phyloP scores from a whole-genome alignment of 192 early-diverging fungal genomes.

The Backusella liffmaniae region DNA sequence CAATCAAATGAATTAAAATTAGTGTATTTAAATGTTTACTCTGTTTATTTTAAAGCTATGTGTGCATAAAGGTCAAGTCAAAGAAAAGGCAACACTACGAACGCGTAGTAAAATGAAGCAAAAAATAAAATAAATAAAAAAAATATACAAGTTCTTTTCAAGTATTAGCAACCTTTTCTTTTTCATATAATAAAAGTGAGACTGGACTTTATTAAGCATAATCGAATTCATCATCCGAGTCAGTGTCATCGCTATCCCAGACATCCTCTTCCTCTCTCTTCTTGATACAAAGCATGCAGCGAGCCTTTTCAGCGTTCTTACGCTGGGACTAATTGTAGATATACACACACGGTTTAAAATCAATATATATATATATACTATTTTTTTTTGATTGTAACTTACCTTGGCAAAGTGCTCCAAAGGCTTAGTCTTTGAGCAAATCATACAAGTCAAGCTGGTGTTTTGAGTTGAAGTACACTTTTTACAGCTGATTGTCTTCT shows the following conservation, averaged over 20 bases:
- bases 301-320: conserved; percentile 41
- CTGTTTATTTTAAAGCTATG: background rate
- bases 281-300: conserved; percentile 41
- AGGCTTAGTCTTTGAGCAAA: conserved; percentile 34
- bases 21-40: no score
- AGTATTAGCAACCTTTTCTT: no score
- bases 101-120: background rate
- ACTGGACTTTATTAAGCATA: background rate
- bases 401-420: conserved; percentile 43
- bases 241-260: conserved; percentile 29
- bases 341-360: background rate
- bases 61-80: no score
- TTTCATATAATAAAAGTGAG: background rate
- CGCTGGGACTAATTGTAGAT: conserved; percentile 35
- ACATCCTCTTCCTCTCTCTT: conserved; percentile 42
- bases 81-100: background rate
- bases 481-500: conserved; percentile 41
- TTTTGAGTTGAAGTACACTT: conserved; percentile 36
- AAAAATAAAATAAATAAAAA: background rate
- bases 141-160: no score
- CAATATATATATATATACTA: background rate
- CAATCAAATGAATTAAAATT: no score
- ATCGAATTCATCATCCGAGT: conserved; percentile 25
- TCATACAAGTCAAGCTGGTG: conserved; percentile 36
- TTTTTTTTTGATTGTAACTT: background rate